Evolutionary conservation across 192 early-diverging fungal species (phyloP).

Genomic region (Irineochytrium annulatum): DNA sequence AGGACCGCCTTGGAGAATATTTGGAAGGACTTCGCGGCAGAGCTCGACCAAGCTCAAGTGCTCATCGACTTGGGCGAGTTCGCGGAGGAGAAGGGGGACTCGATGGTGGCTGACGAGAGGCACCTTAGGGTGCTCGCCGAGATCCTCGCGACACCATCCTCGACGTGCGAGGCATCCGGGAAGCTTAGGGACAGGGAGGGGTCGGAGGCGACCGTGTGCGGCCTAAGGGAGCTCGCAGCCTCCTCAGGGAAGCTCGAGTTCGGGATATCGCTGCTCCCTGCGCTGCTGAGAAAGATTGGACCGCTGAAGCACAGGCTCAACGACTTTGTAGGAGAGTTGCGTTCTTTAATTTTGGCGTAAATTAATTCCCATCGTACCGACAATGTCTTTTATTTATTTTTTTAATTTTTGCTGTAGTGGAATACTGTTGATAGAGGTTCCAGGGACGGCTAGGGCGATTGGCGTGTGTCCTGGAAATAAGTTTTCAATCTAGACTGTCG

Average conservation of each 20-base stretch:
- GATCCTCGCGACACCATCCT: conserved; percentile 4
- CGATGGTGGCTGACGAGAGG: neutral
- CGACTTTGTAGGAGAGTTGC: conserved; percentile 24
- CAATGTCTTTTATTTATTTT: too few species aligned
- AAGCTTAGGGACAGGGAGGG: neutral
- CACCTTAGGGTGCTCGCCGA: conserved; percentile 20
- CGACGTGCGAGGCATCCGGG: neutral
- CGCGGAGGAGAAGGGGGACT: conserved; percentile 14
- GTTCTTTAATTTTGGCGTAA: too few species aligned
- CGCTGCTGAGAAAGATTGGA: conserved; percentile 25
- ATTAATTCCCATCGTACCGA: too few species aligned
- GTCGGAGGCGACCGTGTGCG: conserved; percentile 1
- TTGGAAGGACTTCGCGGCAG: conserved; percentile 1
- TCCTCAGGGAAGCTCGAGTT: conserved; percentile 22
- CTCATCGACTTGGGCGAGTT: conserved; percentile 31
- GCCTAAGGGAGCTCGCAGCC: conserved; percentile 7
- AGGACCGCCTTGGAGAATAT: conserved; percentile 5
- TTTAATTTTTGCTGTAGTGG: too few species aligned
- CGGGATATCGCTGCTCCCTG: conserved; percentile 25
- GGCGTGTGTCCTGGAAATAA: too few species aligned
- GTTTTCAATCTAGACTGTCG: too few species aligned
- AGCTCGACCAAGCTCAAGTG: conserved; percentile 22
- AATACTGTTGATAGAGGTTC: too few species aligned
- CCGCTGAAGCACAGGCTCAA: conserved; percentile 25
- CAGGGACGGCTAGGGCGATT: too few species aligned